Evolutionary conservation across 169 alveolate species (phyloP).

Genomic region (Cryptosporidium tyzzeri): DNA sequence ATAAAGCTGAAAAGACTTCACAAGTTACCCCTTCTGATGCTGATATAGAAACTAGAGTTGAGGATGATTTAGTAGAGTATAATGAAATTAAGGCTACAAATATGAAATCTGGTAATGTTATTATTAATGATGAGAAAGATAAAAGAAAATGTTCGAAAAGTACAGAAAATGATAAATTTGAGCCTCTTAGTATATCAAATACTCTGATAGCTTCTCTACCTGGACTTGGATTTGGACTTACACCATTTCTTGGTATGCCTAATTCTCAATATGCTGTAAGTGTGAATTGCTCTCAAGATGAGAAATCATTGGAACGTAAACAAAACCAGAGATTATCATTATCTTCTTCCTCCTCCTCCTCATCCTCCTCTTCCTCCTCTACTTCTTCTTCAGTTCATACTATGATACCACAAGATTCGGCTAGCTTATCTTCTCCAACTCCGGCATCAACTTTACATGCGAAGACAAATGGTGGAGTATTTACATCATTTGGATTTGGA

Average conservation of each 20-base stretch:
- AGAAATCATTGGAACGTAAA: neutral
- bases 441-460: neutral
- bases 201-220: conserved; percentile 62
- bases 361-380: too few species aligned
- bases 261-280: conserved; percentile 59
- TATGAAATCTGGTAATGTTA: neutral
- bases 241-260: conserved; percentile 69
- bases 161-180: neutral
- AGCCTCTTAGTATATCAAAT: neutral
- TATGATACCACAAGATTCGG: neutral
- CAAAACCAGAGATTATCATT: neutral
- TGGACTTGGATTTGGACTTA: conserved; percentile 70
- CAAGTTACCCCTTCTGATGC: neutral
- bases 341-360: neutral
- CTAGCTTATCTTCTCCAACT: neutral
- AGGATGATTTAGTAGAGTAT: neutral
- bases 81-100: neutral
- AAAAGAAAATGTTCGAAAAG: neutral
- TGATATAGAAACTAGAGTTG: neutral
- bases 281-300: neutral
- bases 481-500: neutral
- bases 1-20: neutral
- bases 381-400: too few species aligned
- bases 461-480: neutral
- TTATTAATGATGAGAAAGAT: neutral